Percentiles rank a stretch among this genome's conserved stretches.
Conservation (phyloP, 2,329 filamentous ascomycete genomes). For the Paracorniculantispora psalliotae region DNA sequence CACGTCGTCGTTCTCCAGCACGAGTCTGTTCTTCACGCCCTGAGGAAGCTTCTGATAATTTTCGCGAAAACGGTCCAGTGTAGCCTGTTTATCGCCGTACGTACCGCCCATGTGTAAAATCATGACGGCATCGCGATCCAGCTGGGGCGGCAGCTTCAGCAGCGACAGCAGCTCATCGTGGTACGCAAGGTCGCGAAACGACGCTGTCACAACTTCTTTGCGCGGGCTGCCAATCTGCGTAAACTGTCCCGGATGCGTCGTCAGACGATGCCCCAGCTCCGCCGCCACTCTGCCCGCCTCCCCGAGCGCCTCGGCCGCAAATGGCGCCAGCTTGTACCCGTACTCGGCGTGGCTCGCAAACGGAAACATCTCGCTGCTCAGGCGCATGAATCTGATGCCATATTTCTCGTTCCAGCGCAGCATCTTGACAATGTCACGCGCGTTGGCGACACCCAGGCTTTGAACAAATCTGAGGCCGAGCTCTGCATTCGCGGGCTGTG, state of each 20-base stretch:
- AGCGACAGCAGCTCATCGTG: slow-evolving; percentile 80
- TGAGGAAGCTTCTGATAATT: slow-evolving; percentile 66
- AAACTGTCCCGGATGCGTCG: slow-evolving; percentile 88
- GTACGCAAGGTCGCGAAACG: slow-evolving; percentile 79
- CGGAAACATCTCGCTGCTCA: slow-evolving; percentile 95
- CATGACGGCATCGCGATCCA: slow-evolving; percentile 84
- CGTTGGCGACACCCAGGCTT: slow-evolving; percentile 73
- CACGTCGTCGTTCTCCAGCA: slow-evolving; percentile 93
- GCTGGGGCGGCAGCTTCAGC: slow-evolving; percentile 70
- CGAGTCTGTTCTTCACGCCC: slow-evolving; percentile 71
- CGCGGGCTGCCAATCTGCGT: slow-evolving; percentile 86
- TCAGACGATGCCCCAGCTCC: slow-evolving; percentile 76
- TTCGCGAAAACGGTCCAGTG: slow-evolving; percentile 69
- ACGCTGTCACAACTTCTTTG: slow-evolving; percentile 67
- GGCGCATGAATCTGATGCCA: slow-evolving; percentile 83
- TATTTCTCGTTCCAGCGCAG: slow-evolving; percentile 88
- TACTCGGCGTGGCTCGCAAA: slow-evolving; percentile 87
- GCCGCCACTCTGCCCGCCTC: slow-evolving; percentile 73
- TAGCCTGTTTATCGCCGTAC: slow-evolving; percentile 80
- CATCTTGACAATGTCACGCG: slow-evolving; percentile 78
- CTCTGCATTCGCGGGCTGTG: slow-evolving; percentile 58
- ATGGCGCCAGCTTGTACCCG: slow-evolving; percentile 75
- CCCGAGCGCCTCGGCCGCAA: slow-evolving; percentile 71
- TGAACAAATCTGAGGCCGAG: slow-evolving; percentile 71
- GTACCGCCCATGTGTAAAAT: slow-evolving; percentile 89